Percentiles rank a stretch among this genome's conserved stretches.
Evolutionary conservation across 1,139 yeast genomes (phyloP).

Genomic region (Saccharomyces hybrid): DNA sequence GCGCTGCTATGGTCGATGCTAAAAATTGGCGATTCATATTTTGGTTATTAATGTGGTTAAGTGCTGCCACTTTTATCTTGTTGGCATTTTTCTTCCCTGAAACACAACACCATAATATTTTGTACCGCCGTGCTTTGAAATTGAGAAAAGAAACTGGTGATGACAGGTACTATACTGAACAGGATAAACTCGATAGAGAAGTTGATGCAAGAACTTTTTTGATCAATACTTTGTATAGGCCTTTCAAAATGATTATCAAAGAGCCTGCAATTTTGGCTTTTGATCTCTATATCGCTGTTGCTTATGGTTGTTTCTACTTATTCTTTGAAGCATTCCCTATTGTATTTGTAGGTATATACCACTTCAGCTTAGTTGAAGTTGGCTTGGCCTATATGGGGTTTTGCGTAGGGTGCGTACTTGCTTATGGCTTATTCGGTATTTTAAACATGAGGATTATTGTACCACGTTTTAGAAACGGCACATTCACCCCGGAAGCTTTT

Average conservation of each 20-base stretch:
- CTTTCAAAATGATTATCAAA: slow-evolving; percentile 36
- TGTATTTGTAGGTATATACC: slow-evolving; percentile 39
- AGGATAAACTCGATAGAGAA: slow-evolving; percentile 31
- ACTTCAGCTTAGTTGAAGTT: slow-evolving; percentile 35
- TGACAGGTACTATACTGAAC: slow-evolving; percentile 32
- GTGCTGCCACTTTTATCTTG: slow-evolving; percentile 35
- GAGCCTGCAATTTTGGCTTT: slow-evolving; percentile 21
- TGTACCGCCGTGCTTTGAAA: slow-evolving; percentile 42
- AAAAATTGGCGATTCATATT: slow-evolving; percentile 43
- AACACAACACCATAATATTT: slow-evolving; percentile 41
- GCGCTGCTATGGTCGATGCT: slow-evolving; percentile 41
- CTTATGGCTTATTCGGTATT: slow-evolving; percentile 11
- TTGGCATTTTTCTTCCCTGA: slow-evolving; percentile 43
- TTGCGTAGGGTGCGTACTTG: slow-evolving; percentile 18
- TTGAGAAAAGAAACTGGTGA: slow-evolving; percentile 44
- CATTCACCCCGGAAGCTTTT: slow-evolving; percentile 17
- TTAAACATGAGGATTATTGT: slow-evolving; percentile 11
- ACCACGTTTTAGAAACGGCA: slow-evolving; percentile 10
- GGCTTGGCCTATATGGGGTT: slow-evolving; percentile 22
- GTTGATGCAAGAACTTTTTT: slow-evolving; percentile 29
- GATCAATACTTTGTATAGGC: slow-evolving; percentile 44
- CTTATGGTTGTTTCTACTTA: slow-evolving; percentile 47
- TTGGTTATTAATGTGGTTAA: slow-evolving; percentile 38
- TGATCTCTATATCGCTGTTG: slow-evolving; percentile 40
- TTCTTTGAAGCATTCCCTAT: slow-evolving; percentile 61